Evolutionary conservation across 2,329 filamentous ascomycete genomes (phyloP).

Genomic region (Parasarocladium wereldwijsianum): DNA sequence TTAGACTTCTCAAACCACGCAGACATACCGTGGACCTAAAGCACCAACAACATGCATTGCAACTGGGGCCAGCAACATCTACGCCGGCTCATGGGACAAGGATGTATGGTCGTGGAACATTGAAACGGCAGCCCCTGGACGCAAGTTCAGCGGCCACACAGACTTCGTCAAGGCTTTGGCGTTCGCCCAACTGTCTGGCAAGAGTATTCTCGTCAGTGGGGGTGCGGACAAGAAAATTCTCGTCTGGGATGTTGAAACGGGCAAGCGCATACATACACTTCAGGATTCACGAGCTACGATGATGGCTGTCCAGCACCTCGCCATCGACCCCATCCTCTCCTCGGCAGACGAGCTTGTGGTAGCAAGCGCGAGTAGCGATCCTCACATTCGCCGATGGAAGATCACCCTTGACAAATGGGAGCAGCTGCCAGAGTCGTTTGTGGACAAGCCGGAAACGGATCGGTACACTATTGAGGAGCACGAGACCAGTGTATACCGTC

Average conservation of each 20-base stretch:
- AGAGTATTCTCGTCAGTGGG: slow-evolving; percentile 55
- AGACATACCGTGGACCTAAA: slow-evolving; percentile 55
- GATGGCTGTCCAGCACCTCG: slow-evolving; percentile 69
- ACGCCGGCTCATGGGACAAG: slow-evolving; percentile 92
- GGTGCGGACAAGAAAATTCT: slow-evolving; percentile 69
- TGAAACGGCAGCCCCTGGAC: slow-evolving; percentile 34
- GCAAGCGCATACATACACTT: slow-evolving; percentile 56
- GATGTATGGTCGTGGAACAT: slow-evolving; percentile 74
- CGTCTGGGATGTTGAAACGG: slow-evolving; percentile 64
- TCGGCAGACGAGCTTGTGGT: slow-evolving; percentile 38
- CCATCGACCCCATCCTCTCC: slow-evolving; percentile 52
- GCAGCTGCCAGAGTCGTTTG: slow-evolving; percentile 35
- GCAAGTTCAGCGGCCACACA: slow-evolving; percentile 58
- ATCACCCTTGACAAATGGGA: slow-evolving; percentile 37
- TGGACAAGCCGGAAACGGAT: slow-evolving; percentile 22
- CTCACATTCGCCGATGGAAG: slow-evolving; percentile 65
- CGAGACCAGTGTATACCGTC: slow-evolving; percentile 77
- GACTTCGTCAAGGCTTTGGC: slow-evolving; percentile 85
- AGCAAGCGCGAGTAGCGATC: slow-evolving; percentile 69
- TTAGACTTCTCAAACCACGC: slow-evolving; percentile 17
- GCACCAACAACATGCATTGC: slow-evolving; percentile 70
- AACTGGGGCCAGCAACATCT: slow-evolving; percentile 51
- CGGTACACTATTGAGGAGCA: slow-evolving; percentile 56
- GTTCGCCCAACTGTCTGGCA: slow-evolving; percentile 43
- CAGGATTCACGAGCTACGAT: slow-evolving; percentile 56